Percentiles rank a stretch among this genome's conserved stretches.
Conservation (phyloP, 2,329 filamentous ascomycete species). For the Penicillium decumbens region DNA sequence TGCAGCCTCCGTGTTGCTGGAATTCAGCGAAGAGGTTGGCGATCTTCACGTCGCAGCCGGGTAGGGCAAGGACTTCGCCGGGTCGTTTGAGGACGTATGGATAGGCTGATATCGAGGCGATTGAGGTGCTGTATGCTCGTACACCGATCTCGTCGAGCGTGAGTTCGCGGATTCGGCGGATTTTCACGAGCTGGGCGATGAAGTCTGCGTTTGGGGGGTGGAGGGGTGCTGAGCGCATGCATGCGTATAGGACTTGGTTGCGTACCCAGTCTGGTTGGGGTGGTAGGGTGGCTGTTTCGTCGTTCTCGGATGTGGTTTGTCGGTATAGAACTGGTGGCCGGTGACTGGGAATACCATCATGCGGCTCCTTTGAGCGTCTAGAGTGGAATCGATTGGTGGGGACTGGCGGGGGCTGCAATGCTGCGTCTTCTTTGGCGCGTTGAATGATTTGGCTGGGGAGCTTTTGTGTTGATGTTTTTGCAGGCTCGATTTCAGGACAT, state of each 20-base stretch:
- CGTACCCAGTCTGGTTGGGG: constrained; percentile 65
- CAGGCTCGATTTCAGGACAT: constrained; percentile 18
- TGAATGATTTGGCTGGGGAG: constrained; percentile 44
- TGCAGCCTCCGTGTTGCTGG: constrained; percentile 41
- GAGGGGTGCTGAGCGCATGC: constrained; percentile 68
- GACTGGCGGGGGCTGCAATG: constrained; percentile 12
- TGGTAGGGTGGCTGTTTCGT: constrained; percentile 56
- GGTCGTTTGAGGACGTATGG: constrained; percentile 53
- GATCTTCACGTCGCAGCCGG: constrained; percentile 77
- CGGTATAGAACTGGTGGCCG: constrained; percentile 52
- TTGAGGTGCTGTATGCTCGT: constrained; percentile 80
- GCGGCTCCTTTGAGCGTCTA: constrained; percentile 23
- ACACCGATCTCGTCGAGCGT: constrained; percentile 73
- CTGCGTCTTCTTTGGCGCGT: constrained; percentile 50
- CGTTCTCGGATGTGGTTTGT: constrained; percentile 74
- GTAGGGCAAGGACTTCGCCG: constrained; percentile 52
- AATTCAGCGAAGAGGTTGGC: constrained; percentile 74
- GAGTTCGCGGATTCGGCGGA: constrained; percentile 66
- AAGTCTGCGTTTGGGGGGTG: constrained; percentile 70
- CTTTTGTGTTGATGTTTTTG: constrained; percentile 1
- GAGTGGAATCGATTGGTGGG: constrained; percentile 11
- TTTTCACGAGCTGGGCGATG: constrained; percentile 66
- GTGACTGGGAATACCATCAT: constrained; percentile 21
- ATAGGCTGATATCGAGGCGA: constrained; percentile 78
- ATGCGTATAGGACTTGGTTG: constrained; percentile 66